Evolutionary conservation across 495 filamentous ascomycete genomes (phyloP).

Genomic region (Friedmanniomyces endolithicus): DNA sequence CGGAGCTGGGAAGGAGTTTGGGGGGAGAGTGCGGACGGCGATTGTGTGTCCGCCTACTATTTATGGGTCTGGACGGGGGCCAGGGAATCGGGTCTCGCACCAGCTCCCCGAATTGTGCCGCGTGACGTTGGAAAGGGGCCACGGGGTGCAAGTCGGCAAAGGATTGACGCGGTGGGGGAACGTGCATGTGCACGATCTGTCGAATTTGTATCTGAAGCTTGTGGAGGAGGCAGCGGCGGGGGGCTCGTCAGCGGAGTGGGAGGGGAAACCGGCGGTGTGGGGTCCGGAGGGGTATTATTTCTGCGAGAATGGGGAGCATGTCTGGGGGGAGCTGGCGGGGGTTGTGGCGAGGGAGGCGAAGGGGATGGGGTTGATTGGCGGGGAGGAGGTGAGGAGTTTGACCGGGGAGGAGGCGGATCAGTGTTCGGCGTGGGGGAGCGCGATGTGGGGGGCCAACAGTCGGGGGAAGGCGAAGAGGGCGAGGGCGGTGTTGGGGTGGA

Average conservation of each 20-base stretch:
- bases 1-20: constrained; percentile 29
- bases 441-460: constrained; percentile 46
- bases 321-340: constrained; percentile 56
- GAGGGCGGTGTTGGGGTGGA: constrained; percentile 50
- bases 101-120: constrained; percentile 51
- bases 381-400: constrained; percentile 36
- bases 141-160: constrained; percentile 49
- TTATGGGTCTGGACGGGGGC: constrained; percentile 61
- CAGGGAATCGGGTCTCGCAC: constrained; percentile 52
- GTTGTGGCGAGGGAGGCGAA: constrained; percentile 48
- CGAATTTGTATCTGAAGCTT: constrained; percentile 49
- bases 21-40: constrained; percentile 47
- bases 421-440: constrained; percentile 14
- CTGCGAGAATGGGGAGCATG: constrained; percentile 55
- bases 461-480: constrained; percentile 43
- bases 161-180: constrained; percentile 62
- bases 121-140: constrained; percentile 45
- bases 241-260: constrained; percentile 54
- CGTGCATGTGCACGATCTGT: constrained; percentile 62
- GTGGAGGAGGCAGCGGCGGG: constrained; percentile 51
- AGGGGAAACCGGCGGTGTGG: constrained; percentile 54
- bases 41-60: constrained; percentile 71
- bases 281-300: constrained; percentile 61
- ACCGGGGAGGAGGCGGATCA: constrained; percentile 23
- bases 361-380: constrained; percentile 50